Base-by-base conservation (phyloP, 805 yeast species). In the Candida tammaniensis region DNA sequence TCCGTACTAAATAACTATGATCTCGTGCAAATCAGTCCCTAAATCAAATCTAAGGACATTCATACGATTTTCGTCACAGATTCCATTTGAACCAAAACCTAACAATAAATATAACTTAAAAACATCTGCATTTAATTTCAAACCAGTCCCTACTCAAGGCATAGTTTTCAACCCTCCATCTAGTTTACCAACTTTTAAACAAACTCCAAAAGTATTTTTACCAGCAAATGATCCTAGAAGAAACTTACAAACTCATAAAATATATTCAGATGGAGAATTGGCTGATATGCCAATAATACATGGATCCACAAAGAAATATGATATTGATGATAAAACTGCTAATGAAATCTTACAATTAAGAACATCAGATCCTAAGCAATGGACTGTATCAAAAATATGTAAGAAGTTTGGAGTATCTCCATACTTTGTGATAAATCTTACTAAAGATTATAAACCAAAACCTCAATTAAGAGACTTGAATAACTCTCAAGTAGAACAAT, bases 151-250 rank as follows among this genome's bases (percentile, higher is more conserved):
- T 33, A 76, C 80, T 1, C 64, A 70, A 16, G 91, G 91, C 4
- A 59, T 85, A 17, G 74, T 78, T 25, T 53, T 59, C 42, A 73
- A 86, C 26, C 88, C 87, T 16, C 74, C 89, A 3, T 72, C 83
- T 10, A 47, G 71, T 22, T 46, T 57, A 11, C 68, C 81, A 17
- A 59, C 73, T 9, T 61, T 70, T 38, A 61, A 76, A 57, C 72
- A 64, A 54, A 80, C 93, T 2, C 94, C 95, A 12, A 69, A 68
- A 33, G 77, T 80, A 2, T 86, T 86, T 54, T 56, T 86, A 37
- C 87, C 93, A 8, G 44, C 60, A 5, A 59, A 56, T 26, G 86
- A 84, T 51, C 76, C 78, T 27, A 72, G 93, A 45, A 66, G 69
- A 34, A 59, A 55, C 2, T 47, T 68, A 8, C 42, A 45, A 19